A percentile compares a stretch with the other conserved stretches of the same genome.
These are phyloP conservation scores for Aegilops bicornis DNA, from an alignment of 176 grass and related monocot species.

Conservation along the genomic window DNA sequence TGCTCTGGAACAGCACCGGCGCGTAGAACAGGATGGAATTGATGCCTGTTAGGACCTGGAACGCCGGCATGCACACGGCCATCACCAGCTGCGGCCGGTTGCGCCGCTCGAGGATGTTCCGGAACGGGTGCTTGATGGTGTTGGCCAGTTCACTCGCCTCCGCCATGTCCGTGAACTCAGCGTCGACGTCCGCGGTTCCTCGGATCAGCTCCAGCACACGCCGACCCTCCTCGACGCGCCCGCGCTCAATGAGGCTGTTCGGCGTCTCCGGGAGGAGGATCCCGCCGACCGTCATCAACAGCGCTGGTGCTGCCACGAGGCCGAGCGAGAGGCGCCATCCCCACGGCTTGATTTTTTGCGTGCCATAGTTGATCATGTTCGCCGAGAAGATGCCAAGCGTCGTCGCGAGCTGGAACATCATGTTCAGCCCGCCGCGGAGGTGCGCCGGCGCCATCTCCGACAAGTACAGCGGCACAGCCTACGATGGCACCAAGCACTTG, in stretches of 20 bases:
- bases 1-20: conserved; percentile 94
- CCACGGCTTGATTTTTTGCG: conserved; percentile 74
- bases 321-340: conserved; percentile 92
- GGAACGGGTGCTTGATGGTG: conserved; percentile 83
- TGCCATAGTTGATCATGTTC: conserved; percentile 97
- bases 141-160: conserved; percentile 91
- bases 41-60: conserved; percentile 89
- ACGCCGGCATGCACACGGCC: conserved; percentile 88
- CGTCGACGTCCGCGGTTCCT: conserved; percentile 73
- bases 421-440: conserved; percentile 84
- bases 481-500: not conserved
- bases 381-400: conserved; percentile 91
- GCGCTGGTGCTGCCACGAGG: conserved; percentile 56
- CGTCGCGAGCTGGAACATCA: conserved; percentile 98
- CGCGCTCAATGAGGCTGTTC: conserved; percentile 87
- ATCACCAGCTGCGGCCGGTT: conserved; percentile 93
- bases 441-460: conserved; percentile 95
- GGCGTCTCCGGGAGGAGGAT: conserved; percentile 85
- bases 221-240: conserved; percentile 49
- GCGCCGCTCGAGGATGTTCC: conserved; percentile 70
- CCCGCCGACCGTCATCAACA: conserved; percentile 76
- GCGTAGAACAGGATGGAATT: conserved; percentile 98
- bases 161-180: conserved; percentile 82
- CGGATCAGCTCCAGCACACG: conserved; percentile 75
- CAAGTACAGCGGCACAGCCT: conserved; percentile 73